A percentile compares a stretch with the other conserved stretches of the same genome.
Conservation (phyloP, 345 rosid species). For the Crucihimalaya himalaica region DNA sequence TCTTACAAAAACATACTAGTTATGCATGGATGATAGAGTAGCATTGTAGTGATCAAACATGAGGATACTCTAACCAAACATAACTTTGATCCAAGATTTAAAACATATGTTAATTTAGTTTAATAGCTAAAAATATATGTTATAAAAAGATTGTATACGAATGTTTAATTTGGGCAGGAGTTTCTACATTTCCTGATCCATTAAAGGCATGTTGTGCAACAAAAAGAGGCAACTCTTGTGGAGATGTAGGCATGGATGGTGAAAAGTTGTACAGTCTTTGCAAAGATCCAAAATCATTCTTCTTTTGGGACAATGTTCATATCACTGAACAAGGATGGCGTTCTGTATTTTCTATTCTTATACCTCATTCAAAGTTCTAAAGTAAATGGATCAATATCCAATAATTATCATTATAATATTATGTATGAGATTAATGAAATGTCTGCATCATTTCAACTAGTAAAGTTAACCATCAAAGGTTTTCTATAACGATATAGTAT, state of each 20-base stretch:
- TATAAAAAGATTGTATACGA: not conserved
- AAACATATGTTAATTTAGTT: not conserved
- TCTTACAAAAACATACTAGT: no score
- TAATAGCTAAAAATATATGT: not conserved
- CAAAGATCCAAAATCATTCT: constrained; percentile 48
- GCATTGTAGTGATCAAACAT: not conserved
- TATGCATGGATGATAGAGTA: not conserved
- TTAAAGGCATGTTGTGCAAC: constrained; percentile 56
- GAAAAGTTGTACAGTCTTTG: constrained; percentile 49
- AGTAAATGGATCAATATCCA: not conserved
- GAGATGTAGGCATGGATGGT: constrained; percentile 44
- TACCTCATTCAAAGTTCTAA: constrained; percentile 18
- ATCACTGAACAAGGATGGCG: constrained; percentile 66
- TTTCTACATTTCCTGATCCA: constrained; percentile 50
- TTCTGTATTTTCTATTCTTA: constrained; percentile 44
- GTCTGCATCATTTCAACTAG: not conserved
- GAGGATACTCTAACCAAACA: not conserved
- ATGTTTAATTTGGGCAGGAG: constrained; percentile 39
- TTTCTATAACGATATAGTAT: no score
- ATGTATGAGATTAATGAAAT: not conserved
- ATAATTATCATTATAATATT: not conserved
- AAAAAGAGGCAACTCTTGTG: constrained; percentile 41
- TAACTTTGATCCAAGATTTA: not conserved
- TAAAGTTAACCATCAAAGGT: no score
- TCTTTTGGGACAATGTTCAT: constrained; percentile 71